Percentiles rank a stretch among this genome's conserved stretches.
phyloP scores from a whole-genome alignment of 192 early-diverging fungal species.

The Gigaspora rosea region DNA sequence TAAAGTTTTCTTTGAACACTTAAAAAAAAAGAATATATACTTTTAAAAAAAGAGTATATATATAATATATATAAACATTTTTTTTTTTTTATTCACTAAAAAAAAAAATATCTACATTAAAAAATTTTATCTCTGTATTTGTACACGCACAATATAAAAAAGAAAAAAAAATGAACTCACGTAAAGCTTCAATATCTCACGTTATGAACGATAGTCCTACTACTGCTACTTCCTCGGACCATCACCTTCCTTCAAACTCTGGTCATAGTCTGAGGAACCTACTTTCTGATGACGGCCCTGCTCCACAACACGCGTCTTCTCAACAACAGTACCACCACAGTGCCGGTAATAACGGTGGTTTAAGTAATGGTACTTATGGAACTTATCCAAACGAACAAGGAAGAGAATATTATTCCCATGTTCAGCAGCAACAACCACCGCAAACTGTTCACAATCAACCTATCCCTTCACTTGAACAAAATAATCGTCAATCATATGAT shows the following conservation, averaged over 20 bases:
- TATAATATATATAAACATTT: too few relatives aligned
- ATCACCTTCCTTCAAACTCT: neutral
- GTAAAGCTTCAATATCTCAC: slow-evolving; percentile 10
- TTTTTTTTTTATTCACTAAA: too few relatives aligned
- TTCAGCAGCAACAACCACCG: neutral
- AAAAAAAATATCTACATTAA: too few relatives aligned
- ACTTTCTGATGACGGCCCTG: neutral
- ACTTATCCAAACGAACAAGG: neutral
- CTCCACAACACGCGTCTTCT: neutral
- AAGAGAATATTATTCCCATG: neutral
- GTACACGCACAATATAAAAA: neutral
- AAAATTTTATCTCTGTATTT: too few relatives aligned
- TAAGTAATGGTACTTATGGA: neutral
- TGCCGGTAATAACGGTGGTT: neutral
- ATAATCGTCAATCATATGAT: neutral
- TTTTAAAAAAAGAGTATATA: too few relatives aligned
- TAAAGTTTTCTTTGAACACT: too few relatives aligned
- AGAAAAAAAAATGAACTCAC: slow-evolving; percentile 3
- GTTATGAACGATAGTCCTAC: slow-evolving; percentile 15
- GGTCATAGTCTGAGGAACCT: neutral
- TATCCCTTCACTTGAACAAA: neutral
- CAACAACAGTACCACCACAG: neutral
- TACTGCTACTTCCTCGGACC: neutral
- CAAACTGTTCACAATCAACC: neutral
- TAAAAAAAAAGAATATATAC: too few relatives aligned